These are phyloP conservation scores for Podaxis carcinomalis DNA, from an alignment of 768 basidiomycete genomes.

Conservation along the genomic window DNA sequence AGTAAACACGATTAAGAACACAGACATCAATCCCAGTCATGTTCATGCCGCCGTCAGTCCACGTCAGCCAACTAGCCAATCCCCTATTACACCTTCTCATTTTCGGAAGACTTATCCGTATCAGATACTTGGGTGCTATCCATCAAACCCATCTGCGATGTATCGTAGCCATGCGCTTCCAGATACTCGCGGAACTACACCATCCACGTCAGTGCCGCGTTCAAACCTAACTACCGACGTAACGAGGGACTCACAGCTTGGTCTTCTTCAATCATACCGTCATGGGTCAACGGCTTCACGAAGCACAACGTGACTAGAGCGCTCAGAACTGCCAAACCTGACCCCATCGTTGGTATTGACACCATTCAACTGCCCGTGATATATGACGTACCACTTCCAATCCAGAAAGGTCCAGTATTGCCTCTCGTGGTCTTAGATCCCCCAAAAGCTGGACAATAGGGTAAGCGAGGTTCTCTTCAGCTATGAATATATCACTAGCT, in stretches of 20 bases:
- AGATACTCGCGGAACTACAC: constrained; percentile 81
- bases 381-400: constrained; percentile 59
- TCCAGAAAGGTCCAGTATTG: constrained; percentile 86
- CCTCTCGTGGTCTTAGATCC: constrained; percentile 46
- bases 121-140: constrained; percentile 23
- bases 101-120: neutral
- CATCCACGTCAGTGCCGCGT: constrained; percentile 1
- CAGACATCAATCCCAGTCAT: neutral
- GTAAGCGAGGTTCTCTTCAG: constrained; percentile 9
- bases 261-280: constrained; percentile 82
- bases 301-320: constrained; percentile 71
- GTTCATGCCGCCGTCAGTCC: neutral
- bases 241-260: constrained; percentile 36
- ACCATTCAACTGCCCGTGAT: neutral
- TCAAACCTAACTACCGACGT: neutral
- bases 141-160: constrained; percentile 60
- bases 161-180: constrained; percentile 75
- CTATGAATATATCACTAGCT: constrained; percentile 8
- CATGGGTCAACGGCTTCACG: constrained; percentile 67
- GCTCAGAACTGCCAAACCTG: constrained; percentile 71
- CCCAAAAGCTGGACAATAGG: constrained; percentile 49
- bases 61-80: neutral
- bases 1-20: neutral
- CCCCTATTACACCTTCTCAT: constrained; percentile 12
- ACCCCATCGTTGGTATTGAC: constrained; percentile 3